Base-by-base conservation (phyloP, 768 basidiomycete genomes). In the Hortiboletus flavorubellus region DNA sequence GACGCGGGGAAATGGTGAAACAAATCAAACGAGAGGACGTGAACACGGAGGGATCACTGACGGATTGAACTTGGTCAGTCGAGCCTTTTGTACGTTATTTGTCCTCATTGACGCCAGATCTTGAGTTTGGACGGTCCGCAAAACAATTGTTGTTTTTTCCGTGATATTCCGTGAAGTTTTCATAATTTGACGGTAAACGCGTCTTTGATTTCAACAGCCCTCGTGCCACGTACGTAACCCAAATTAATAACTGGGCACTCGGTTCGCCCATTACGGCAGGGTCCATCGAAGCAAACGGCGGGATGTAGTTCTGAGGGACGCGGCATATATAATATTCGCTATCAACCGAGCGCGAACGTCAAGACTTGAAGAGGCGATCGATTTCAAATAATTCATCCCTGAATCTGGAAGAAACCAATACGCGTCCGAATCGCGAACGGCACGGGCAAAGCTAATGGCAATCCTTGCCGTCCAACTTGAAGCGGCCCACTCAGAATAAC, bases 61-160 rank as follows among this genome's bases (percentile, higher is more conserved):
- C 8, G 21, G 39, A n/a, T 12, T 12, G 11, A 42, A 51, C 7
- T 5, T 18, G 29, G 30, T 26, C 21, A 5, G 49, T 43, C 39
- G 15, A 51, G 59, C 50, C 35, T 68, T 70, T 70, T 72, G 66
- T 69, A 70, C 55, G 59, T 72, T 70, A 62, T 72, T 69, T 64
- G 68, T 62, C 51, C 53, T 60, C 64, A 68, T 69, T 71, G 70
- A 69, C 47, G 38, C 50, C 33, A 52, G 62, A 64, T 62, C 54
- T 59, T 61, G 51, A 44, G 54, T 56, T 63, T n/a, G 55, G 43
- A 56, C 50, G 46, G 58, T 38, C 43, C 45, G 34, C 4, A 54
- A 42, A 56, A 43, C 38, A 58, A 63, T 58, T 60, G 35, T 51
- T 49, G 21, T 34, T 33, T n/a, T 54, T 49, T 42, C 52, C 56